Evolutionary conservation across 148 eudicot species (phyloP).

Genomic region (Rhododendron griersonianum): DNA sequence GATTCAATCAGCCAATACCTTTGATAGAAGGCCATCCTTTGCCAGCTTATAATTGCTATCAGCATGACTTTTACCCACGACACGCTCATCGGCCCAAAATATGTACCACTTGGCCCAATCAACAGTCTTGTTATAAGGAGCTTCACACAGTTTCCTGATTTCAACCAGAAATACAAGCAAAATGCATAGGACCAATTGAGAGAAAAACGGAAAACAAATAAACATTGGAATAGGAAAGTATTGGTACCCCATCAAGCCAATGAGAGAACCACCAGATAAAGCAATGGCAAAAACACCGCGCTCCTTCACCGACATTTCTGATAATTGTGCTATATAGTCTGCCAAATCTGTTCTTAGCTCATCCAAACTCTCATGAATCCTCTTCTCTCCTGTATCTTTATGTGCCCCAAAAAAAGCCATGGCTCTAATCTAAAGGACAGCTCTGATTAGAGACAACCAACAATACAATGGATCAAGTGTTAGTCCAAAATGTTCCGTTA

Average conservation of each 20-base stretch:
- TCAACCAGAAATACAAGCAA: constrained; percentile 13
- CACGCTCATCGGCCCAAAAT: constrained; percentile 93
- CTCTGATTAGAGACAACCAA: constrained; percentile 70
- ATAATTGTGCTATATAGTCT: constrained; percentile 78
- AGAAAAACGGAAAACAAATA: neutral
- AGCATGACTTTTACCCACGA: constrained; percentile 69
- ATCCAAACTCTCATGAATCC: constrained; percentile 70
- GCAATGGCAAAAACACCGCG: constrained; percentile 81
- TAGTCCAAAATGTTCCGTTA: neutral
- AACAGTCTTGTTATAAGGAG: constrained; percentile 80
- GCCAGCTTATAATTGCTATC: constrained; percentile 92
- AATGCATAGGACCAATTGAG: constrained; percentile 3
- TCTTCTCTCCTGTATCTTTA: constrained; percentile 63
- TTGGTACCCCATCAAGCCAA: constrained; percentile 64
- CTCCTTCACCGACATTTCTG: constrained; percentile 78
- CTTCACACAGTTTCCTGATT: constrained; percentile 68
- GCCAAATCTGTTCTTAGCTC: constrained; percentile 82
- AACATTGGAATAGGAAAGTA: constrained; percentile 9
- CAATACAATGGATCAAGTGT: constrained; percentile 24
- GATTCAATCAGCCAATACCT: constrained; percentile 41
- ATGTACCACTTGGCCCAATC: constrained; percentile 94
- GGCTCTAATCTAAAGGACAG: constrained; percentile 64
- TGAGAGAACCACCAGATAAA: constrained; percentile 88
- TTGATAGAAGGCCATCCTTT: constrained; percentile 68
- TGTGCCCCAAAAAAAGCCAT: constrained; percentile 62